Evolutionary conservation across 805 yeast genomes (phyloP), one percentile per base, ranked within the genome.

Genomic region (Suhomyces emberorum): DNA sequence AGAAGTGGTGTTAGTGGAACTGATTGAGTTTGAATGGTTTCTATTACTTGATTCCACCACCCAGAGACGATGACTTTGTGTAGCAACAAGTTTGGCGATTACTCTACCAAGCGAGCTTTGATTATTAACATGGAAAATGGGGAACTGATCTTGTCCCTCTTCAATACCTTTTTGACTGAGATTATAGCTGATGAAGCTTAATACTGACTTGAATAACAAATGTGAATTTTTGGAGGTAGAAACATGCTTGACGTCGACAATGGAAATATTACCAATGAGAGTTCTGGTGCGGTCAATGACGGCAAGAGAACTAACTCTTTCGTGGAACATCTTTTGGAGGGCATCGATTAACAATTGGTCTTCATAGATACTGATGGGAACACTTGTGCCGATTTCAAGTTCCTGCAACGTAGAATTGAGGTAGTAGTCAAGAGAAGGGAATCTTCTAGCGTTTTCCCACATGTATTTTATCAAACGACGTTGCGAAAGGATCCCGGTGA

Each of bases 131-230:
- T 91, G 95, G 73, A 91, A 91, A 27, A 93, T 91, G 12, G 98
- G 98, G 71, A 83, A 91, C 28, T 95, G 88, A 65, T 91, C 98
- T 61, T 89, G 88, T 35, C 96, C 96, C 55, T 88, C 89, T 52
- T 83, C 95, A 21, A 91, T 72, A 15, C 98, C 98, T 55, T 96
- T 81, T 37, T 82, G 81, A 46, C 84, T 82, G 45, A 93, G 73
- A 42, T 89, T 88, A 44, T 88, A 83, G 10, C 95, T 79, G 39
- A 91, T 79, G 57, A 91, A 91, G 61, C 85, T 93, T 51, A 88
- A 71, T 61, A 96, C 93, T 5, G 93, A 73, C 57, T 84, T 82
- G 52, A 83, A 82, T 39, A 91, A 70, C 45, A 87, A 69, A 42
- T 84, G 88, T 10, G 95, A 83, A 57, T 89, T 89, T 18, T 95